Percentiles rank a stretch among this genome's conserved stretches.
Evolutionary conservation across 768 basidiomycete species (phyloP).

Genomic region (Boletus rubroflammeus): DNA sequence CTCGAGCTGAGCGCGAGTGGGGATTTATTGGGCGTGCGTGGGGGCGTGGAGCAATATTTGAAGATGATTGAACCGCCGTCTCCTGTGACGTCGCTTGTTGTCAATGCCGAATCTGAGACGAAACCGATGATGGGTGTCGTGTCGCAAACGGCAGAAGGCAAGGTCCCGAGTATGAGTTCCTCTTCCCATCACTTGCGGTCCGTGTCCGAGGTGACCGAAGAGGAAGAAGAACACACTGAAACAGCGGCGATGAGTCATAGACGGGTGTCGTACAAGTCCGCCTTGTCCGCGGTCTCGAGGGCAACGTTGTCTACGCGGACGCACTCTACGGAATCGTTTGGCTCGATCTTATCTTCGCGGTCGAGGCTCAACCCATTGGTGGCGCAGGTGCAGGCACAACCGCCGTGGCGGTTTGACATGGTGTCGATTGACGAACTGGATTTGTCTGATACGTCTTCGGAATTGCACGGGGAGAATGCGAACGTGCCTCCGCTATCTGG

Average conservation of each 20-base stretch:
- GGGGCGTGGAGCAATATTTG: slow-evolving; percentile 65
- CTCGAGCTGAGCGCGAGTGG: slow-evolving; percentile 57
- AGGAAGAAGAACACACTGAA: slow-evolving; percentile 25
- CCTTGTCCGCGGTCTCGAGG: slow-evolving; percentile 18
- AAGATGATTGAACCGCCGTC: slow-evolving; percentile 47
- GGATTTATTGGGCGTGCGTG: slow-evolving; percentile 58
- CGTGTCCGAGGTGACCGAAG: slow-evolving; percentile 32
- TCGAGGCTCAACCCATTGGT: slow-evolving; percentile 31
- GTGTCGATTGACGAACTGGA: slow-evolving; percentile 79
- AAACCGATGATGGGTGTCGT: background rate
- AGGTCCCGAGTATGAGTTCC: background rate
- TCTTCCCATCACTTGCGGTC: slow-evolving; percentile 25
- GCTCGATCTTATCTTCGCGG: slow-evolving; percentile 30
- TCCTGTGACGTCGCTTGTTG: slow-evolving; percentile 14
- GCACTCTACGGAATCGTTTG: slow-evolving; percentile 34
- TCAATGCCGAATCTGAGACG: slow-evolving; percentile 2
- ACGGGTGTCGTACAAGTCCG: slow-evolving; percentile 23
- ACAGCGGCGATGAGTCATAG: slow-evolving; percentile 13
- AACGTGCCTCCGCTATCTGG: slow-evolving; percentile 46
- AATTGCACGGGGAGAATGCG: slow-evolving; percentile 34
- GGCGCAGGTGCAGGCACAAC: slow-evolving; percentile 34
- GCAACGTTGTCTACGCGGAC: slow-evolving; percentile 25
- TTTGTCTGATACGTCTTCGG: slow-evolving; percentile 73
- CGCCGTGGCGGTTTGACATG: slow-evolving; percentile 64
- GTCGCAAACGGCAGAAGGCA: slow-evolving; percentile 4